These are phyloP conservation scores for Dianthus caryophyllus DNA, from an alignment of 148 eudicot species.

Conservation along the genomic window DNA sequence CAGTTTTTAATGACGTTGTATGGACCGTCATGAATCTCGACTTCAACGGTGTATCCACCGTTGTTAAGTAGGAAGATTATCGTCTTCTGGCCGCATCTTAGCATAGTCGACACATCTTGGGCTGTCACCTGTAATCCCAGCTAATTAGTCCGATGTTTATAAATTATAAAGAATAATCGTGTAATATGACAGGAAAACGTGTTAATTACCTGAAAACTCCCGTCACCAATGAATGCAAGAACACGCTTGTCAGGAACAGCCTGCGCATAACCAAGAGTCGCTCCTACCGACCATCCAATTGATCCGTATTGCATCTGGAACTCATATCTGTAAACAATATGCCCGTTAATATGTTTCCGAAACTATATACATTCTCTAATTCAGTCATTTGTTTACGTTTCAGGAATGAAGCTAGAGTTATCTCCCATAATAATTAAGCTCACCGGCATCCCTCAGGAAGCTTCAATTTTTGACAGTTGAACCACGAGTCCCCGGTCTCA, in stretches of 20 bases:
- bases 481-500: conserved; percentile 81
- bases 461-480: conserved; percentile 67
- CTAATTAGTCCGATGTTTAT: background rate
- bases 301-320: conserved; percentile 91
- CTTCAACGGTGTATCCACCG: conserved; percentile 92
- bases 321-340: conserved; percentile 45
- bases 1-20: conserved; percentile 85
- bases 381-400: too few species aligned
- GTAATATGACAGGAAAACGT: background rate
- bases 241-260: conserved; percentile 68
- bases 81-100: conserved; percentile 57
- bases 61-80: conserved; percentile 85
- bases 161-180: too few species aligned
- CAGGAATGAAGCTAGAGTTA: too few species aligned
- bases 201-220: conserved; percentile 95
- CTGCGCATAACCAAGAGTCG: conserved; percentile 96
- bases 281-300: conserved; percentile 97
- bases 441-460: conserved; percentile 71
- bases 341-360: background rate
- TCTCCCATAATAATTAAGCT: too few species aligned
- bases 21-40: conserved; percentile 90
- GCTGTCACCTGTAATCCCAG: conserved; percentile 55
- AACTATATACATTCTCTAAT: too few species aligned
- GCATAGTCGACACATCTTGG: conserved; percentile 82
- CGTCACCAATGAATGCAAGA: conserved; percentile 93